Percentiles rank a stretch among this genome's conserved stretches.
Conservation (phyloP, 2,329 filamentous ascomycete species). For the Hypoxylon sp. region DNA sequence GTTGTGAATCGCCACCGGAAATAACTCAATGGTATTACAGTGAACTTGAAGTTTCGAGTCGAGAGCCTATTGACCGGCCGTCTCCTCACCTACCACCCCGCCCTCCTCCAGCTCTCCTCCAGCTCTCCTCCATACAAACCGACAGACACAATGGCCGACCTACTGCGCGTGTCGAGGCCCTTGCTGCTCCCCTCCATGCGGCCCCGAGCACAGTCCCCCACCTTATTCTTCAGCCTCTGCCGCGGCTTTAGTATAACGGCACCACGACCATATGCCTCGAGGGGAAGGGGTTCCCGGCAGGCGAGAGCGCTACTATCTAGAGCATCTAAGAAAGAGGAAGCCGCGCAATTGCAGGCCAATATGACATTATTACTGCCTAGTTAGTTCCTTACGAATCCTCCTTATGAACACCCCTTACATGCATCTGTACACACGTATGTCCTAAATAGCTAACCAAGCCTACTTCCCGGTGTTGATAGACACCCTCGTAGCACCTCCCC, state of each 20-base stretch:
- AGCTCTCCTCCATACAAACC: neutral
- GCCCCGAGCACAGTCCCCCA: constrained; percentile 23
- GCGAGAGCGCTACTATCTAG: neutral
- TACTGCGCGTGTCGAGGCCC: constrained; percentile 37
- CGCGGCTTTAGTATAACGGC: constrained; percentile 39
- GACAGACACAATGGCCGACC: constrained; percentile 32
- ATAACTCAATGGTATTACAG: constrained; percentile 11
- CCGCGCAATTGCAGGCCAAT: constrained; percentile 14
- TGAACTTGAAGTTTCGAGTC: constrained; percentile 4
- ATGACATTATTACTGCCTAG: constrained; percentile 42
- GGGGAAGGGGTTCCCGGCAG: neutral
- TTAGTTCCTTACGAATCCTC: constrained; percentile 35
- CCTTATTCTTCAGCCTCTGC: constrained; percentile 26
- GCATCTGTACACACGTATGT: neutral
- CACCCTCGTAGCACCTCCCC: constrained; percentile 51
- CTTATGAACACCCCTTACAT: neutral
- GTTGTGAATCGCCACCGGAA: neutral
- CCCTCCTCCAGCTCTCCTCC: neutral
- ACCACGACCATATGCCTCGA: constrained; percentile 14
- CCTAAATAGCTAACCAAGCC: neutral
- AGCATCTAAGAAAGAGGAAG: neutral
- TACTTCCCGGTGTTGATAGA: constrained; percentile 34
- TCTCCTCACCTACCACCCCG: constrained; percentile 4
- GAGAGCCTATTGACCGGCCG: constrained; percentile 17
- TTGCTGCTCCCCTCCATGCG: constrained; percentile 29